phyloP scores from a whole-genome alignment of 176 grass and related monocot genomes.

The Eleusine indica region DNA sequence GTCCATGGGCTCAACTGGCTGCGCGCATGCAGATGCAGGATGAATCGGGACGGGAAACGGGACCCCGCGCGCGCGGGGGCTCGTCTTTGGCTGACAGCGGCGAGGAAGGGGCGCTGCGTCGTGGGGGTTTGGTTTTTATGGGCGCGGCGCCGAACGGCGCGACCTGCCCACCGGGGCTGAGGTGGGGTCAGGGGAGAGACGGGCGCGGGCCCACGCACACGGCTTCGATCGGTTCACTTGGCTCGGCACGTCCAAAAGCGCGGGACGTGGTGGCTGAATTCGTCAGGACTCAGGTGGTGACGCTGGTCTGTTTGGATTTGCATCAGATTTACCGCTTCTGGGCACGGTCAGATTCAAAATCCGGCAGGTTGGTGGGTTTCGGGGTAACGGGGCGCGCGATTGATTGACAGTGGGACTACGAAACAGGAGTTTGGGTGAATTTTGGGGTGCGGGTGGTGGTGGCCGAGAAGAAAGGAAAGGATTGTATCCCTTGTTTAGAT shows the following conservation, averaged over 20 bases:
- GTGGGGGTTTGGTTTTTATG: constrained; percentile 51
- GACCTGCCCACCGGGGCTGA: not conserved
- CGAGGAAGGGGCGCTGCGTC: not conserved
- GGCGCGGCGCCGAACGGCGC: constrained; percentile 5
- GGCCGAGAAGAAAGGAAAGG: no score
- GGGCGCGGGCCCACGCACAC: not conserved
- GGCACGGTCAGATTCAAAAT: constrained; percentile 7
- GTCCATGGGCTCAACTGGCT: constrained; percentile 47
- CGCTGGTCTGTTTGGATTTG: not conserved
- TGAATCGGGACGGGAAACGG: not conserved
- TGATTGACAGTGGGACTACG: not conserved
- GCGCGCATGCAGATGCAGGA: constrained; percentile 30
- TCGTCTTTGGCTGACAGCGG: constrained; percentile 12
- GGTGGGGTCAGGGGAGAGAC: not conserved
- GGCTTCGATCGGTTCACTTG: not conserved
- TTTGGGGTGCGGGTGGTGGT: no score
- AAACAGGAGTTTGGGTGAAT: not conserved
- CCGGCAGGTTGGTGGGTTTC: not conserved
- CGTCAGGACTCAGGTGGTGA: not conserved
- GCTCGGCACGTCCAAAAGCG: not conserved
- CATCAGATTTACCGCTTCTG: constrained; percentile 2
- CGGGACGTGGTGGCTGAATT: constrained; percentile 1
- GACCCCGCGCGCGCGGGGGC: not conserved
- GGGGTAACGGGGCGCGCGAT: not conserved
- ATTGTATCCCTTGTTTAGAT: no score